Evolutionary conservation across 371 early-diverging fungal species (phyloP), one percentile per base, ranked within the genome.

Genomic region (Apophysomyces ossiformis): DNA sequence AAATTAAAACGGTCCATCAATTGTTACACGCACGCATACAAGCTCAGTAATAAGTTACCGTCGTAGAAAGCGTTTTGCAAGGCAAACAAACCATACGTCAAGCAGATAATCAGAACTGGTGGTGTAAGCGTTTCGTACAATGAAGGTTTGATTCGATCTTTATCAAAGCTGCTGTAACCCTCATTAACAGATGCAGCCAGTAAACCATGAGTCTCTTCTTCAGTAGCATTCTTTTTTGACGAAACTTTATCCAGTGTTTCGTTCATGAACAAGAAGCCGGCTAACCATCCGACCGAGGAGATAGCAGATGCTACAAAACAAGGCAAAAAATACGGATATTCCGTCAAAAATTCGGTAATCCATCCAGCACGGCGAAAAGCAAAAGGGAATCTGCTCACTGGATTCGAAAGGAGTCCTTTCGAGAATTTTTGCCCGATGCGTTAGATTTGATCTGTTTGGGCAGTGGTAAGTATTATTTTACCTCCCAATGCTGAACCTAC

Each of bases 271-370:
- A 92, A 82, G 11, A 84, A 71, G 1, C 91, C 93, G 26, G 91
- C 73, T 0, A 88, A 58, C 21, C 89, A 83, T 6, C 94, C 93
- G 58, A 86, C 63, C 2, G 85, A 44, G 58, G 87, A 82, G 5
- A 94, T 81, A 6, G 70, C 59, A 1, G 91, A 81, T 7, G 91
- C 87, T 11, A 91, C 84, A 8, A 90, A 73, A 68, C 95, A 96
- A 0, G 97, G 97, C 8, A 97, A 82, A 56, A 94, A 86, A 67
- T 95, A 95, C 4, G 95, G 96, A 63, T 88, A 92, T 6, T 72
- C 67, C 5, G 71, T 74, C 44, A 96, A 84, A 47, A 96, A 81
- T 36, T 72, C 66, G 46, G 80, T 84, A 12, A 79, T 15, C 38
- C 44, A 58, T 9, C 76, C 76, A 2, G 71, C 66, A 37, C 82